Percentiles rank a stretch among this genome's conserved stretches.
phyloP scores from a whole-genome alignment of 1,284 basidiomycete genomes.

The Ganoderma sinense region DNA sequence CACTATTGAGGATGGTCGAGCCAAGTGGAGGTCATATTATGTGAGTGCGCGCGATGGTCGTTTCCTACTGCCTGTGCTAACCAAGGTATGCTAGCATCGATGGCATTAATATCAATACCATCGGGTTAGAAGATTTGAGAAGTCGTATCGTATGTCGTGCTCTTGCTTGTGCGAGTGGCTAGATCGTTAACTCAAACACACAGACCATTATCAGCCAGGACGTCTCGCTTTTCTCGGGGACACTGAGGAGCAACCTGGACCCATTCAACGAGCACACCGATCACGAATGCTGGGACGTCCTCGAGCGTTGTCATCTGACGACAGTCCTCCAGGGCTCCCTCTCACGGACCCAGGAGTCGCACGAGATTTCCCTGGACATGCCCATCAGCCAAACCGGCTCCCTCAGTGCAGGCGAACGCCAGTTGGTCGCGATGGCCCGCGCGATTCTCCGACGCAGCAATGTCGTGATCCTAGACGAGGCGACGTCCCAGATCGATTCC shows the following conservation, averaged over 20 bases:
- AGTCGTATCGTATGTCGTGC: constrained; percentile 57
- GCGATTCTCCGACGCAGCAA: constrained; percentile 80
- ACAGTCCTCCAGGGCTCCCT: constrained; percentile 45
- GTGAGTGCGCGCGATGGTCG: constrained; percentile 43
- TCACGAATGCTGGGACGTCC: constrained; percentile 69
- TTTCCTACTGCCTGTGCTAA: constrained; percentile 6
- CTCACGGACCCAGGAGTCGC: constrained; percentile 17
- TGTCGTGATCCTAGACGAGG: constrained; percentile 89
- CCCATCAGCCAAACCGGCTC: constrained; percentile 74
- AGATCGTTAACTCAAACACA: not conserved
- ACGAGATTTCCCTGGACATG: constrained; percentile 58
- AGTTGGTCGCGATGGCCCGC: constrained; percentile 79
- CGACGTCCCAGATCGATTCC: constrained; percentile 81
- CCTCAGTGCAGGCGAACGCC: constrained; percentile 82
- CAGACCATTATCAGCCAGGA: constrained; percentile 87
- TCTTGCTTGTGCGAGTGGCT: not conserved
- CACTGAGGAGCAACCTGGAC: constrained; percentile 82
- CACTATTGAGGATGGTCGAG: constrained; percentile 84
- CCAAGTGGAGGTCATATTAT: constrained; percentile 75
- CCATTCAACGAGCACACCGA: constrained; percentile 71
- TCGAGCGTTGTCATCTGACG: constrained; percentile 69
- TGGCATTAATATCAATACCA: constrained; percentile 81
- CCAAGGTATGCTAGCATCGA: constrained; percentile 61
- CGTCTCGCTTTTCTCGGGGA: constrained; percentile 87
- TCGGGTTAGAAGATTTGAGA: constrained; percentile 86